phyloP scores from a whole-genome alignment of 2,329 filamentous ascomycete species.

The Hypoxylon sp. region DNA sequence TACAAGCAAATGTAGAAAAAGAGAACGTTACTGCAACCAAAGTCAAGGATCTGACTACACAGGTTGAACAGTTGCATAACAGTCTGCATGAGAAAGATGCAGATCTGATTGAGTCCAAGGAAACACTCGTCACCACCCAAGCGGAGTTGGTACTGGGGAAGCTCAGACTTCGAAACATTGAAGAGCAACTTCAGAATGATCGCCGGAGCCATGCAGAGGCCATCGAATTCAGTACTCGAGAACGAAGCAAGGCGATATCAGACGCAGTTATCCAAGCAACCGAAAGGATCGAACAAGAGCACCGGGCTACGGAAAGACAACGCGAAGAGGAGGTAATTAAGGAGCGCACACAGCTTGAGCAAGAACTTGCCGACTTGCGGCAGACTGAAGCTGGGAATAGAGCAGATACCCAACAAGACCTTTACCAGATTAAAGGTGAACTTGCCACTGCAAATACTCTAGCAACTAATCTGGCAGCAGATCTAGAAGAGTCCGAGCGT shows the following conservation, averaged over 20 bases:
- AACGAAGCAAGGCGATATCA: conserved; percentile 39
- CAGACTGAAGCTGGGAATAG: conserved; percentile 30
- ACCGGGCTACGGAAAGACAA: conserved; percentile 39
- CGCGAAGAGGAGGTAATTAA: conserved; percentile 35
- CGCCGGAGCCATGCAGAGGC: conserved; percentile 21
- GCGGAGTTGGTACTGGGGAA: conserved; percentile 28
- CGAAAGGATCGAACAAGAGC: conserved; percentile 39
- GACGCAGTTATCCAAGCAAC: conserved; percentile 47
- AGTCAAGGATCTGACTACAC: conserved; percentile 17
- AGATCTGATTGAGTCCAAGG: conserved; percentile 16
- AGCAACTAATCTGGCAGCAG: conserved; percentile 21
- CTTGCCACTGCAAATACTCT: conserved; percentile 11
- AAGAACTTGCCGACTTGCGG: conserved; percentile 42
- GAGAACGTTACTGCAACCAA: conserved; percentile 14
- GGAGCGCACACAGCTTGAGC: conserved; percentile 36
- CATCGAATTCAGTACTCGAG: conserved; percentile 18
- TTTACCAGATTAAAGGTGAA: conserved; percentile 22
- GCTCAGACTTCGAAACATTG: conserved; percentile 19
- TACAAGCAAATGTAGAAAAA: conserved; percentile 13
- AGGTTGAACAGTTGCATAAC: conserved; percentile 19
- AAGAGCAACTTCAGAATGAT: conserved; percentile 28
- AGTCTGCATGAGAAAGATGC: conserved; percentile 30
- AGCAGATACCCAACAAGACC: conserved; percentile 25
- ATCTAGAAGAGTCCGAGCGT: conserved; percentile 20
- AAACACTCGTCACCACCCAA: conserved; percentile 17